Evolutionary conservation across 257 asterid species (phyloP).

Genomic region (Nicotiana otophora): DNA sequence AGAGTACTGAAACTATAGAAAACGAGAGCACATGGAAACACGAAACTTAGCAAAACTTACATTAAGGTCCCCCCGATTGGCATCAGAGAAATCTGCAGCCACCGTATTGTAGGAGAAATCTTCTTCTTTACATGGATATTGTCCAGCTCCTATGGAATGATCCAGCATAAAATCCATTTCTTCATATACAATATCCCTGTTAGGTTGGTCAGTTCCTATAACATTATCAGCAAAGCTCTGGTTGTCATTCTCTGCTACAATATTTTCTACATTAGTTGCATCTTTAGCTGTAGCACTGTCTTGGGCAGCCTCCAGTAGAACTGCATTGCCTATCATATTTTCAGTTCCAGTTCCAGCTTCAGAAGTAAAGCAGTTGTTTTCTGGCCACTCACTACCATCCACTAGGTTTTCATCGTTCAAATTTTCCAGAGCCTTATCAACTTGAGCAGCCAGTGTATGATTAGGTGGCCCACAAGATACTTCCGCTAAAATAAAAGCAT

Average conservation of each 20-base stretch:
- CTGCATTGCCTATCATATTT: slow-evolving; percentile 22
- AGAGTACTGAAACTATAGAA: neutral
- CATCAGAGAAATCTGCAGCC: slow-evolving; percentile 39
- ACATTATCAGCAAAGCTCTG: slow-evolving; percentile 23
- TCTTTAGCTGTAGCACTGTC: slow-evolving; percentile 31
- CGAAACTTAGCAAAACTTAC: slow-evolving; percentile 33
- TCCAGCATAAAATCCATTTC: slow-evolving; percentile 26
- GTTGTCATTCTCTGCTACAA: slow-evolving; percentile 24
- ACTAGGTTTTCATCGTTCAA: slow-evolving; percentile 23
- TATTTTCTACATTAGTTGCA: slow-evolving; percentile 23
- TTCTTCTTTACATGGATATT: slow-evolving; percentile 28
- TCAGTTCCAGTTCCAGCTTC: slow-evolving; percentile 31
- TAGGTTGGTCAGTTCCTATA: slow-evolving; percentile 28
- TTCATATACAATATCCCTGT: slow-evolving; percentile 20
- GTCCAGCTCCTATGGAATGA: slow-evolving; percentile 29
- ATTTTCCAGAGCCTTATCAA: slow-evolving; percentile 27
- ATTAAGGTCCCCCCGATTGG: slow-evolving; percentile 35
- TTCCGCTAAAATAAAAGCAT: slow-evolving; percentile 22
- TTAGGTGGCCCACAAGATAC: slow-evolving; percentile 23
- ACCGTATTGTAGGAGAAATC: slow-evolving; percentile 29
- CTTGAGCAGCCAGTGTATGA: slow-evolving; percentile 21
- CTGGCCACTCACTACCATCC: slow-evolving; percentile 20
- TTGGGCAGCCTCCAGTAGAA: slow-evolving; percentile 22
- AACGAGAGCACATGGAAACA: neutral
- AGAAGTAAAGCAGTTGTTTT: slow-evolving; percentile 24